phyloP scores from a whole-genome alignment of 768 basidiomycete species.

The Boletus huronensis region DNA sequence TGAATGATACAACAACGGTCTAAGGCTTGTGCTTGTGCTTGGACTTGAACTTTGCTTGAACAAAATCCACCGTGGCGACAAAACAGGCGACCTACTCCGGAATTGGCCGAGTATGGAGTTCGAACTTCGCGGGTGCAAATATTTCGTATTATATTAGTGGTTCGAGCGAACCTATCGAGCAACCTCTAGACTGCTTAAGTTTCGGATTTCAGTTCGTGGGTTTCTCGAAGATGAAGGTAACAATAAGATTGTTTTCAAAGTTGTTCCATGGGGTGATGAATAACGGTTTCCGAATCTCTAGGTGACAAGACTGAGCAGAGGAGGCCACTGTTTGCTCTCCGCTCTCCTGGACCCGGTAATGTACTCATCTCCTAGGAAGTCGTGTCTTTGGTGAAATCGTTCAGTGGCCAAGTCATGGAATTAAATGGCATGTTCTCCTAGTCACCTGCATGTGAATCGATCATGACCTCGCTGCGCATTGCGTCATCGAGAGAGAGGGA shows the following conservation, averaged over 20 bases:
- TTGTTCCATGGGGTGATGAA: not conserved
- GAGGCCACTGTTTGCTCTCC: not conserved
- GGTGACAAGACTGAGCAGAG: not conserved
- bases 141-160: no score
- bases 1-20: constrained; percentile 2
- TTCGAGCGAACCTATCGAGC: not conserved
- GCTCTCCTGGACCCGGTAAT: not conserved
- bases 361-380: not conserved
- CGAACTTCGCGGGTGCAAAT: no score
- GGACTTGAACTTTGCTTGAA: not conserved
- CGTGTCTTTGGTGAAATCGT: not conserved
- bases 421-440: not conserved
- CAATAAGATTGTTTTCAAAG: not conserved
- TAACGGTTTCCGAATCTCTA: not conserved
- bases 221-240: not conserved
- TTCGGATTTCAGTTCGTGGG: not conserved
- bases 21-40: not conserved
- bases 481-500: constrained; percentile 21
- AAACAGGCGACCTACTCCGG: not conserved
- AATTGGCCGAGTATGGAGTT: constrained; percentile 13
- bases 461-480: constrained; percentile 24
- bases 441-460: not conserved
- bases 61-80: not conserved
- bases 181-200: no score
- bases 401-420: not conserved